These are phyloP conservation scores for Rhodotorula sp. DNA, from an alignment of 1,284 basidiomycete species.

Conservation along the genomic window DNA sequence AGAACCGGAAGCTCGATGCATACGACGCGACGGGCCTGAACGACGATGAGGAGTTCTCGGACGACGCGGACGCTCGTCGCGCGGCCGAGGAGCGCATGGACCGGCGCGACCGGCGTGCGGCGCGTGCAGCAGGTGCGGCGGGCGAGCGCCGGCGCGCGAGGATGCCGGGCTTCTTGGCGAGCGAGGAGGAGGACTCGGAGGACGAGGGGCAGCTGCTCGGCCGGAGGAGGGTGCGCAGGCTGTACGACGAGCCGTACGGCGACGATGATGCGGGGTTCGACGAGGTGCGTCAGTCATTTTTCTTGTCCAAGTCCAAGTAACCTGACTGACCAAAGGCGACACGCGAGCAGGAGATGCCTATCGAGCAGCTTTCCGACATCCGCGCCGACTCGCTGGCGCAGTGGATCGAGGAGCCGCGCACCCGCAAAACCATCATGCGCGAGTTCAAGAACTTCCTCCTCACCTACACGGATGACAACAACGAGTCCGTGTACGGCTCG, in stretches of 20 bases:
- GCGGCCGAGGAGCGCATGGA: constrained; percentile 87
- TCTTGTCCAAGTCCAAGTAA: too few species aligned
- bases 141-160: constrained; percentile 27
- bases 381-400: constrained; percentile 95
- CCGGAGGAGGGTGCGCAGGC: constrained; percentile 50
- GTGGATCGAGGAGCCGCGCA: constrained; percentile 92
- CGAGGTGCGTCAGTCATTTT: constrained; percentile 48
- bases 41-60: constrained; percentile 71
- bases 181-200: constrained; percentile 44
- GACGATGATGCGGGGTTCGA: constrained; percentile 61
- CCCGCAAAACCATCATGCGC: constrained; percentile 82
- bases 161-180: constrained; percentile 62
- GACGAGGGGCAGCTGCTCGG: constrained; percentile 55
- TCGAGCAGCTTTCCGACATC: constrained; percentile 96
- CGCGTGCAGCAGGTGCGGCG: constrained; percentile 62
- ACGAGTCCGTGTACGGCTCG: constrained; percentile 90
- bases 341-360: constrained; percentile 77
- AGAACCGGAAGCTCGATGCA: constrained; percentile 76
- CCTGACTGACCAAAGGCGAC: neutral
- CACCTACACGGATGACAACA: constrained; percentile 90
- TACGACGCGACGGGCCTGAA: constrained; percentile 88
- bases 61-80: constrained; percentile 73
- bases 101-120: constrained; percentile 77
- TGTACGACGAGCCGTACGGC: constrained; percentile 58
- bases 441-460: constrained; percentile 95